Conservation (phyloP, 2,329 filamentous ascomycete species). For the Sporothrix brasiliensis region DNA sequence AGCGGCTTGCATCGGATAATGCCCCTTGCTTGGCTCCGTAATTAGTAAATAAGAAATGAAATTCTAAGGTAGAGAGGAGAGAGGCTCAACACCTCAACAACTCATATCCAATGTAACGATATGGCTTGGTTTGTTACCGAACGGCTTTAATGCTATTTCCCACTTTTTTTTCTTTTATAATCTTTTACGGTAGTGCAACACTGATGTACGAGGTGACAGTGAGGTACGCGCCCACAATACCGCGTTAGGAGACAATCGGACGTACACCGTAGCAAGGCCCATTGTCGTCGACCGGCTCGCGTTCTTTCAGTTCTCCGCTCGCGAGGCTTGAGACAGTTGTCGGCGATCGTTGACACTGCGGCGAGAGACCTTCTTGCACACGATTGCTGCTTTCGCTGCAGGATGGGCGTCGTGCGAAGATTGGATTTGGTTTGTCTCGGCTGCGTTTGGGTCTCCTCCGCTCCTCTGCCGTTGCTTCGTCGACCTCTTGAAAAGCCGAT, state of each 20-base stretch:
- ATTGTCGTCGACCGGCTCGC: not conserved
- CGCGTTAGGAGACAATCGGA: no score
- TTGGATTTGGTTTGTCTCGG: not conserved
- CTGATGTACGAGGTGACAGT: not conserved
- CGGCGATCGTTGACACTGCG: not conserved
- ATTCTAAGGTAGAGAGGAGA: not conserved
- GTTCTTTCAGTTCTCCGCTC: not conserved
- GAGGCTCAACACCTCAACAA: not conserved
- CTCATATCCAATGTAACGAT: no score
- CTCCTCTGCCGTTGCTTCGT: not conserved
- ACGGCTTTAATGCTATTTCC: not conserved
- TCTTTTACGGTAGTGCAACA: conserved; percentile 3
- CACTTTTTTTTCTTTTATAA: not conserved
- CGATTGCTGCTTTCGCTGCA: not conserved
- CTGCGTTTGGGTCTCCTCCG: no score
- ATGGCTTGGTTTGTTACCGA: no score
- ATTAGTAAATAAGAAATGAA: not conserved
- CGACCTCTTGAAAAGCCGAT: not conserved
- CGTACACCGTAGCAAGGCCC: not conserved
- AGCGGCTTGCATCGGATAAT: no score
- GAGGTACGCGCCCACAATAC: not conserved
- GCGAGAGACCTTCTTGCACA: not conserved
- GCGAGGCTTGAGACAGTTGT: conserved; percentile 19
- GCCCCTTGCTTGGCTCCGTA: not conserved
- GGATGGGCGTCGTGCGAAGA: not conserved